Percentiles rank a stretch among this genome's conserved stretches.
phyloP scores from a whole-genome alignment of 352 stramenopile species.

The Globisporangium mamillatum region DNA sequence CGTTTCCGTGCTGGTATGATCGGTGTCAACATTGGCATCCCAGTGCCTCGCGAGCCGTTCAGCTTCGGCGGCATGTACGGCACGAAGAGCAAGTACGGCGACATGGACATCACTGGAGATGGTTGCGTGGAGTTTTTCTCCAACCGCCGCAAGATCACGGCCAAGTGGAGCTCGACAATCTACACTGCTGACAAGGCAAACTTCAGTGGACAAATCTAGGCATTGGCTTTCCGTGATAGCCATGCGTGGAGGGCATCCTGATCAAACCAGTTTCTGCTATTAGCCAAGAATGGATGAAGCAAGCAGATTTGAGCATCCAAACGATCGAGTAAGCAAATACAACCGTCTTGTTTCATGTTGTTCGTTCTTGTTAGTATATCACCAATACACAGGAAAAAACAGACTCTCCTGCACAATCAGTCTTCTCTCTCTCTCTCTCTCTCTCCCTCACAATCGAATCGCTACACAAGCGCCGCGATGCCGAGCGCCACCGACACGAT shows the following conservation, averaged over 20 bases:
- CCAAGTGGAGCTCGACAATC: conserved; percentile 86
- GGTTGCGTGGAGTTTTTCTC: conserved; percentile 98
- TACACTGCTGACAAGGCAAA: conserved; percentile 57
- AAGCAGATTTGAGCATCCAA: background rate
- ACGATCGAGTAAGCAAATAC: background rate
- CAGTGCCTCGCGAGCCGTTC: conserved; percentile 94
- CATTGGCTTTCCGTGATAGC: background rate
- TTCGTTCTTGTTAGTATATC: background rate
- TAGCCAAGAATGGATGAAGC: background rate
- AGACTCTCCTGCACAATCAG: conserved; percentile 1
- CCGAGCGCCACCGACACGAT: conserved; percentile 10
- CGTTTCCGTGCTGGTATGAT: conserved; percentile 93
- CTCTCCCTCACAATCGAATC: background rate
- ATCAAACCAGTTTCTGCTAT: background rate
- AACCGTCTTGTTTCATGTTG: conserved; percentile 2
- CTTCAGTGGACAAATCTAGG: conserved; percentile 68
- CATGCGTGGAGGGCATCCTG: background rate
- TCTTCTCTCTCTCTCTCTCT: too few species aligned
- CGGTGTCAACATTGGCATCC: conserved; percentile 96
- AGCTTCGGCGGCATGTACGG: conserved; percentile 97
- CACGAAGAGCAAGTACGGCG: conserved; percentile 96
- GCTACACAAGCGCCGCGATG: conserved; percentile 6
- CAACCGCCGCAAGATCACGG: conserved; percentile 96
- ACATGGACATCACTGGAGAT: conserved; percentile 98
- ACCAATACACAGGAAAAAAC: background rate